Base-by-base conservation (phyloP, 768 basidiomycete genomes). In the Psilocybe tampanensis region DNA sequence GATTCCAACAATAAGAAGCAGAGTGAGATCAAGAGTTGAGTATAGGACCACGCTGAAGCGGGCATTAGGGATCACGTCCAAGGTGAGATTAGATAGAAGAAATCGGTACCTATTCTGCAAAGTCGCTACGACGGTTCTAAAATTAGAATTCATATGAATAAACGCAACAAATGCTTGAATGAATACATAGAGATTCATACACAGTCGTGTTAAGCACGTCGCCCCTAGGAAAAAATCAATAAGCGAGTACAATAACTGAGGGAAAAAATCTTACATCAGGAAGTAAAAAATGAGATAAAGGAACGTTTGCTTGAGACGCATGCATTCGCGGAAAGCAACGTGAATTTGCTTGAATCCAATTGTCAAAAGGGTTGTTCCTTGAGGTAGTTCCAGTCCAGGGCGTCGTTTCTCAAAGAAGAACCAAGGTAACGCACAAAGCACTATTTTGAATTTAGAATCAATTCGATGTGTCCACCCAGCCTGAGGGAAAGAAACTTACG, bases 171-270 rank as follows among this genome's bases (percentile, higher is more conserved):
- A 21, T 9, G 17, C 29, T 2, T 51, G 23, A 23, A 13, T 21
- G n/a, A 23, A 45, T 19, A 11, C n/a, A n/a, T n/a, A n/a, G n/a
- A n/a, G 45, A 12, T n/a, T 63, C 80, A 34, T 70, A 89, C 88
- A 89, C 85, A 36, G 86, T 85, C 0, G 89, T 90, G 64, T 90
- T 90, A 39, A 90, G 69, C 1, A 89, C 86, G 66, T 90, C 88
- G 24, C 88, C 88, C 86, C 86, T 89, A 54, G 9, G 12, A 17
- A 42, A 47, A 24, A 23, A n/a, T 43, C 32, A 48, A 50, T 18
- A 29, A 17, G 21, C 8, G 6, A 9, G 8, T 9, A 45, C 8
- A 17, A 36, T 9, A 17, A 11, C 33, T 32, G 36, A 33, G 42
- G 47, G 36, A 24, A 23, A 49, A 19, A 3, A 12, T 73, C 85